Base-by-base conservation (phyloP, 2,329 filamentous ascomycete genomes). In the Trichoderma lentiforme region DNA sequence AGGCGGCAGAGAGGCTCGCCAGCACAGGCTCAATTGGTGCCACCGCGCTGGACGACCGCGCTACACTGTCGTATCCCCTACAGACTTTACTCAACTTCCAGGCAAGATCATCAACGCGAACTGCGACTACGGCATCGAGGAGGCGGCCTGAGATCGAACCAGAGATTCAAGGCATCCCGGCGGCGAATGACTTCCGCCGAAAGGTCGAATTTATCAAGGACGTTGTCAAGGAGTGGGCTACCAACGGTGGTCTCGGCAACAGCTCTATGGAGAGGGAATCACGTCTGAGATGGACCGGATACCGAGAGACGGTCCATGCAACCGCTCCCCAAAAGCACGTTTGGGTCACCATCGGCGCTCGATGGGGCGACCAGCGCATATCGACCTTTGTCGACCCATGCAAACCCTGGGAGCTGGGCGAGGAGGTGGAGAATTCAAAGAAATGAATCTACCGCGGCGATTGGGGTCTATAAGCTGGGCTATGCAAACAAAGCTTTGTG, bases 121-220 rank as follows among this genome's bases (percentile, higher is more conserved):
- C 80, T 18, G 82, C 83, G 18, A 82, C 84, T 70, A 84, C 85
- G 39, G 82, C 83, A 6, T 82, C 85, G 14, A 85, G 88, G 28
- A 86, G 85, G 73, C 86, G 89, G 5, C 88, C 89, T 11, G 87
- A 90, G 74, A 91, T 91, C 74, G 84, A 86, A 61, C 84, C 87
- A 0, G 86, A 88, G 77, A 81, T 90, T 15, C 88, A 90, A 79
- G 85, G 86, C 71, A 89, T 93, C 71, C 91, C 92, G 0, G 86
- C 88, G 24, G 90, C 91, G 53, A 95, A 95, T 79, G 88, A 91
- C 74, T 89, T 95, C 78, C 88, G 90, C 39, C 86, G 85, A 76
- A 95, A 95, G 83, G 87, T 95, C 71, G 87, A 90, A 72, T 95
- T 95, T 78, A 89, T 95, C 76, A 86, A 87, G 75, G 82, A 86